Evolutionary conservation across 148 eudicot genomes (phyloP).

Genomic region (Selenicereus undatus): DNA sequence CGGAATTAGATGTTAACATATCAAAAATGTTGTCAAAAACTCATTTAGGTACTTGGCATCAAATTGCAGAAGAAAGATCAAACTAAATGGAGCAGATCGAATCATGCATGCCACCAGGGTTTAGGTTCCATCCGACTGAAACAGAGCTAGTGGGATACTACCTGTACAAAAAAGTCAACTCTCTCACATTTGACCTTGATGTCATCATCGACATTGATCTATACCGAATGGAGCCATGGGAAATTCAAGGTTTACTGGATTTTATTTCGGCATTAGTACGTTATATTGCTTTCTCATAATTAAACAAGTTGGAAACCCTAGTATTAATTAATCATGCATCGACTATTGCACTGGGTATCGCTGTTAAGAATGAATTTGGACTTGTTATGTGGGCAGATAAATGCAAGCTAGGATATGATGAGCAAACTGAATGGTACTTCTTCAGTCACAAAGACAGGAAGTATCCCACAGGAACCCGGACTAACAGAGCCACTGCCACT

Average conservation of each 20-base stretch:
- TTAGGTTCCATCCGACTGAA: constrained; percentile 88
- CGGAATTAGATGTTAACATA: no score
- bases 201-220: constrained; percentile 78
- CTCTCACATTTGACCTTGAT: constrained; percentile 65
- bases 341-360: no score
- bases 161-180: constrained; percentile 59
- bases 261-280: no score
- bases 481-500: constrained; percentile 72
- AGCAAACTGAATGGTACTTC: constrained; percentile 87
- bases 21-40: no score
- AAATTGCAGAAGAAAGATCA: not conserved
- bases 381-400: constrained; percentile 37
- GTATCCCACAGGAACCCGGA: constrained; percentile 84
- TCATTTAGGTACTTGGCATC: no score
- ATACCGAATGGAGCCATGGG: constrained; percentile 94
- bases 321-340: no score
- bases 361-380: no score
- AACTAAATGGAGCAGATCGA: constrained; percentile 48
- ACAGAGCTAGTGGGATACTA: constrained; percentile 90
- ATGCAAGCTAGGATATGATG: constrained; percentile 66
- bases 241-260: constrained; percentile 49
- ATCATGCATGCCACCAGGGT: constrained; percentile 80
- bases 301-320: no score
- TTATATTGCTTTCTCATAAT: no score
- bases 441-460: constrained; percentile 96